Percentiles rank a stretch among this genome's conserved stretches.
Conservation (phyloP, 768 basidiomycete genomes). For the Tylopilus felleus region DNA sequence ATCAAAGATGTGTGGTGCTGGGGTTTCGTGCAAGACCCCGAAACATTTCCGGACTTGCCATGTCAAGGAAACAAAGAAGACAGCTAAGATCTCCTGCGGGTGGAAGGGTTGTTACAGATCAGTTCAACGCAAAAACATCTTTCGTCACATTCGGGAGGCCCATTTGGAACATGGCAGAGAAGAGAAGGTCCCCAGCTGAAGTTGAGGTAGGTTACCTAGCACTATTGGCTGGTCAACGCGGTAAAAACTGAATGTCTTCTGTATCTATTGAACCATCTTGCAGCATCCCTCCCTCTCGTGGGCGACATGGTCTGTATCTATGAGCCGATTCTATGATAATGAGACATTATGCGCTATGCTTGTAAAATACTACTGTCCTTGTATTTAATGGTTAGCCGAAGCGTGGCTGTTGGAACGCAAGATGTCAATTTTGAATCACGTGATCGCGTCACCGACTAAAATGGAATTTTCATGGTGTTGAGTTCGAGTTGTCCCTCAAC, state of each 20-base stretch:
- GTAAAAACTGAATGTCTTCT: neutral
- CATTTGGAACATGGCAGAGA: constrained; percentile 4
- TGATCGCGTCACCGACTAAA: constrained; percentile 10
- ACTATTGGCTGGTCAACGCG: no score
- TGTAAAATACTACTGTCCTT: neutral
- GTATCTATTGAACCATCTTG: neutral
- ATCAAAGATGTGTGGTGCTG: neutral
- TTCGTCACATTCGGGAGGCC: neutral
- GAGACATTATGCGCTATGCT: neutral
- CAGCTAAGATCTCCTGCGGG: fast-evolving
- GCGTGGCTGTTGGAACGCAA: no score
- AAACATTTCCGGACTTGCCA: neutral
- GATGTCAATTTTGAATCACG: constrained; percentile 8
- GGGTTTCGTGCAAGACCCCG: neutral
- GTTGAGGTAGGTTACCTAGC: neutral
- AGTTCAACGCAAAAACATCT: neutral
- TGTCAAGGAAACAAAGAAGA: neutral
- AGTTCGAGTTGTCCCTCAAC: constrained; percentile 6
- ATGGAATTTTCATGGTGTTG: constrained; percentile 9
- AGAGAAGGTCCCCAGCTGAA: neutral
- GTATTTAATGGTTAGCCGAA: neutral
- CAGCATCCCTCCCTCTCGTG: neutral
- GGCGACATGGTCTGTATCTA: neutral
- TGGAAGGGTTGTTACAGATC: neutral
- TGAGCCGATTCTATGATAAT: no score